Conservation (phyloP, 805 yeast genomes). For the Nakazawaea siamensis region DNA sequence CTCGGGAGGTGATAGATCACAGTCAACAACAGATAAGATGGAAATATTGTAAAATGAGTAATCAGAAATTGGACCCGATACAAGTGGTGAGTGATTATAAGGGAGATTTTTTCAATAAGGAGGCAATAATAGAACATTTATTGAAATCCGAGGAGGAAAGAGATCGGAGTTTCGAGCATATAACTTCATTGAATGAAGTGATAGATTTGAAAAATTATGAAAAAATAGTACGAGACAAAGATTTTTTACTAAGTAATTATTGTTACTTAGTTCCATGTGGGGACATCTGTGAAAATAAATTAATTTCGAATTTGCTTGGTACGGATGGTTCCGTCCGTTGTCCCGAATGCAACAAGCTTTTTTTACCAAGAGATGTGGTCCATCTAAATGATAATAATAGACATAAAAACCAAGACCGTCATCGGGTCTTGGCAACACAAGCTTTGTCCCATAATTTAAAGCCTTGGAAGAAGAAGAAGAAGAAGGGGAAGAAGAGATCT, state of each 20-base stretch:
- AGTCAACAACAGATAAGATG: conserved; percentile 26
- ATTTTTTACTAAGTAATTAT: too few relatives aligned
- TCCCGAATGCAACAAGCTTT: conserved; percentile 38
- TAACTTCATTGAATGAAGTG: conserved; percentile 33
- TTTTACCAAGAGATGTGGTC: too few relatives aligned
- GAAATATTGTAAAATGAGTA: conserved; percentile 39
- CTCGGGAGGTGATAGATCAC: conserved; percentile 13
- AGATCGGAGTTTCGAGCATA: conserved; percentile 18
- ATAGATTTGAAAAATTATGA: conserved; percentile 23
- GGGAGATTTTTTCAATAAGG: conserved; percentile 62
- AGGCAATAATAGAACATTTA: conserved; percentile 49
- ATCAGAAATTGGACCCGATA: conserved; percentile 33
- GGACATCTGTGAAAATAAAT: conserved; percentile 27
- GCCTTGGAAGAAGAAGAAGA: too few relatives aligned
- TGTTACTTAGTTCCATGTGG: conserved; percentile 38
- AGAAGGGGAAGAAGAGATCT: too few relatives aligned
- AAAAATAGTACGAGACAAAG: too few relatives aligned
- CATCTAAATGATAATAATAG: too few relatives aligned
- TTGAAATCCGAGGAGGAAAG: not conserved
- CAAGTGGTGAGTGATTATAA: conserved; percentile 55
- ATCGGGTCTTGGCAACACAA: too few relatives aligned
- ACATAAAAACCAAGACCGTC: too few relatives aligned
- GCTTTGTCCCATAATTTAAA: too few relatives aligned
- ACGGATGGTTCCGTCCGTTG: conserved; percentile 19
- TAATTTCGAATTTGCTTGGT: conserved; percentile 18